Evolutionary conservation across 2,329 filamentous ascomycete species (phyloP), one percentile per base, ranked within the genome.

Genomic region (Elsinoe batatas): DNA sequence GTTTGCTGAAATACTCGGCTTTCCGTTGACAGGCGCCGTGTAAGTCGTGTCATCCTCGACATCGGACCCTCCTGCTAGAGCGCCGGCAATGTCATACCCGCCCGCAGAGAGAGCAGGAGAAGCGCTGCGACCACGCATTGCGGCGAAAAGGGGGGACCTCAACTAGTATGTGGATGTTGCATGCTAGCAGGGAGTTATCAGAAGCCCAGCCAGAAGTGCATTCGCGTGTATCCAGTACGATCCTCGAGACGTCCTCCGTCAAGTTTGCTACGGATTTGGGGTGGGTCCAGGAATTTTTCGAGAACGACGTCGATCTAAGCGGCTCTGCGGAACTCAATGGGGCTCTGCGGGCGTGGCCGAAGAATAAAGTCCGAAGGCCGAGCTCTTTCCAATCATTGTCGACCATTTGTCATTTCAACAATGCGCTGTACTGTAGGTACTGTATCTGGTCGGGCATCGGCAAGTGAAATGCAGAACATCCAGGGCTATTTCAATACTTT

Each of bases 11-110:
- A 3, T 26, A 36, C 15, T 33, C 11, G 13, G 2, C 11, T 49
- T 18, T 44, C 30, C 13, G 5, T 20, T 42, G 2, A 38, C 30
- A 46, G 44, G 13, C 3, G 38, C 20, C 11, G 13, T 42, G 10
- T n/a, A 7, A 12, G 22, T 3, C 2, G 15, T 17, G 11, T 13
- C 53, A 15, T 42, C 22, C 18, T 55, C 38, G 18, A 13, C 32
- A 37, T 55, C 53, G 4, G 40, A 33, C 5, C 32, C 40, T 13
- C 53, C 47, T 33, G 47, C 37, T 22, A 58, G 38, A 15, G 57
- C 57, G 4, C 46, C 54, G 17, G 57, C 51, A 13, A 58, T 56
- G 44, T 58, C 57, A 17, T 47, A 37, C n/a, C 53, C 53, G 20
- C 40, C 22, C 12, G 40, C 30, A 2, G 53, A 55, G 13, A 38